phyloP scores from a whole-genome alignment of 805 yeast species.

The Cyberlindnera veronae region DNA sequence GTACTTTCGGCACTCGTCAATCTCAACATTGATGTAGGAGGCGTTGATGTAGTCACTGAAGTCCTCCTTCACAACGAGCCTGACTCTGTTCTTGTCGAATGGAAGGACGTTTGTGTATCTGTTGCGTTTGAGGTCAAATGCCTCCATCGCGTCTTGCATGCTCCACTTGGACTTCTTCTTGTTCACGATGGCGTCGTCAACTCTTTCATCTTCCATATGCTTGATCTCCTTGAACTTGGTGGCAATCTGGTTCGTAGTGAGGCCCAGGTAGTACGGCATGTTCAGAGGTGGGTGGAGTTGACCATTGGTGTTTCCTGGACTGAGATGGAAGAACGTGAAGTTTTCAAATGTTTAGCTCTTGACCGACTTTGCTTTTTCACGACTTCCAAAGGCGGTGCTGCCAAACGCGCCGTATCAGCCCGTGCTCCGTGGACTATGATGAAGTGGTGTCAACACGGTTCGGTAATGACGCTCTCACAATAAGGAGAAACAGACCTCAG shows the following conservation, averaged over 20 bases:
- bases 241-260: constrained; percentile 2
- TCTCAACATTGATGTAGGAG: constrained; percentile 12
- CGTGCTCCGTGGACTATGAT: too few species aligned
- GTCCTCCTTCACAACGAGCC: constrained; percentile 29
- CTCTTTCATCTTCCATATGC: constrained; percentile 33
- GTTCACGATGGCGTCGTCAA: constrained; percentile 35
- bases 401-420: too few species aligned
- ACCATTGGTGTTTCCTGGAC: background rate
- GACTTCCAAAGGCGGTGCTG: too few species aligned
- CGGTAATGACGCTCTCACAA: too few species aligned
- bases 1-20: constrained; percentile 33
- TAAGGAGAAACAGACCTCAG: too few species aligned
- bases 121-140: constrained; percentile 36
- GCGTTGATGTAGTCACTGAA: constrained; percentile 25
- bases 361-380: too few species aligned
- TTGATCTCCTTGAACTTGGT: constrained; percentile 33
- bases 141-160: constrained; percentile 17
- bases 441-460: too few species aligned
- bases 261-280: background rate
- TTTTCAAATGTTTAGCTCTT: too few species aligned
- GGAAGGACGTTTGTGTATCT: constrained; percentile 64
- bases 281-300: constrained; percentile 6
- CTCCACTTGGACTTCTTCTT: constrained; percentile 25
- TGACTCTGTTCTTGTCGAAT: constrained; percentile 57
- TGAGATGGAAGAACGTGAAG: too few species aligned